Percentiles rank a stretch among this genome's conserved stretches.
These are phyloP conservation scores for Viola odorata DNA, from an alignment of 345 rosid species.

Conservation along the genomic window DNA sequence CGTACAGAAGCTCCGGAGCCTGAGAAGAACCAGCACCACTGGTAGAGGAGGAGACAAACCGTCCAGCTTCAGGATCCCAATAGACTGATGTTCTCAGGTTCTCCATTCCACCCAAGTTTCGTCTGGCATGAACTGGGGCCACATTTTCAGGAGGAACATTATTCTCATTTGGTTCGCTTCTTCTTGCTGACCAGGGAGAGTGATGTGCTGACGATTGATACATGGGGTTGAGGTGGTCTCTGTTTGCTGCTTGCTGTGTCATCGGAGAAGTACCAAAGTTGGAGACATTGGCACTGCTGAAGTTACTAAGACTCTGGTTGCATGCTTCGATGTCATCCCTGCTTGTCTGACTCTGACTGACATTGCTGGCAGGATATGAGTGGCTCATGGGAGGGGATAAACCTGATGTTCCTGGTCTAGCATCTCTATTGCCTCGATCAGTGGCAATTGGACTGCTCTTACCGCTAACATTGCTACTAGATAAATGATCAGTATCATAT, in stretches of 20 bases:
- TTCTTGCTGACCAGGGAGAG: slow-evolving; percentile 45
- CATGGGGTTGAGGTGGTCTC: slow-evolving; percentile 73
- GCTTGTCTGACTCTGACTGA: slow-evolving; percentile 41
- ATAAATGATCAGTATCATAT: slow-evolving; percentile 43
- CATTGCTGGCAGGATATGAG: slow-evolving; percentile 49
- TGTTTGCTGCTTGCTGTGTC: slow-evolving; percentile 37
- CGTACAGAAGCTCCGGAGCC: slow-evolving; percentile 48
- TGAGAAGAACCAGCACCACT: slow-evolving; percentile 27
- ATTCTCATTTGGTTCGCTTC: slow-evolving; percentile 30
- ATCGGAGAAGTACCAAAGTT: slow-evolving; percentile 35
- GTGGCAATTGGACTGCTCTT: slow-evolving; percentile 69
- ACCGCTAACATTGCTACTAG: slow-evolving; percentile 64
- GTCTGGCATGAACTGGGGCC: slow-evolving; percentile 32
- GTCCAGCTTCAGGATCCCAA: slow-evolving; percentile 91
- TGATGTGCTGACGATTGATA: slow-evolving; percentile 54
- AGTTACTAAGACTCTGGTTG: slow-evolving; percentile 46
- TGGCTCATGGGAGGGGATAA: slow-evolving; percentile 27
- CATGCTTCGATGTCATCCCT: slow-evolving; percentile 54
- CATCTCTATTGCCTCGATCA: slow-evolving; percentile 37
- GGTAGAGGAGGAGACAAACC: slow-evolving; percentile 55
- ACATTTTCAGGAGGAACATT: slow-evolving; percentile 16
- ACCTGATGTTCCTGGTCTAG: slow-evolving; percentile 32
- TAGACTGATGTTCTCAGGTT: slow-evolving; percentile 49
- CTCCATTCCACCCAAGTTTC: slow-evolving; percentile 30
- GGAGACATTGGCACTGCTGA: slow-evolving; percentile 53